These are phyloP conservation scores for Jatropha podagrica DNA, from an alignment of 441 rosid species.

Conservation along the genomic window DNA sequence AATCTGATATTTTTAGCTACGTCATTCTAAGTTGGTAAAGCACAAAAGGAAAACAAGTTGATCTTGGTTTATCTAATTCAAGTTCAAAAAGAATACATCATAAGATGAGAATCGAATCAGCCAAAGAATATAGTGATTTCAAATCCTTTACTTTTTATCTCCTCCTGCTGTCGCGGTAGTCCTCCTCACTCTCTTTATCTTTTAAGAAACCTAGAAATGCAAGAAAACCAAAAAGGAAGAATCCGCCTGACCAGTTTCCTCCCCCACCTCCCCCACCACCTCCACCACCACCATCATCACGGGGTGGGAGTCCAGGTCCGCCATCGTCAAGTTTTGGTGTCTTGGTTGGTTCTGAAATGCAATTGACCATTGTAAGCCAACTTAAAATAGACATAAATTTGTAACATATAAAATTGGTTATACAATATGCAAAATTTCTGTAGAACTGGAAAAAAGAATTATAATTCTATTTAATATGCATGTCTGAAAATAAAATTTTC, in stretches of 20 bases:
- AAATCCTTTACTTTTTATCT: not conserved
- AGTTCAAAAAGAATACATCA: not conserved
- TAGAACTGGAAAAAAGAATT: no score
- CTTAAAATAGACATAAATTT: not conserved
- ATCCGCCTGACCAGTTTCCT: slow-evolving; percentile 83
- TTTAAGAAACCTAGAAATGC: slow-evolving; percentile 77
- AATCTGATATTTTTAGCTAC: not conserved
- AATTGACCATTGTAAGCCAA: slow-evolving; percentile 6
- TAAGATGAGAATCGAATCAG: not conserved
- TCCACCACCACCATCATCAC: slow-evolving; percentile 75
- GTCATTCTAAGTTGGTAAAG: not conserved
- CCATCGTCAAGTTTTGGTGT: slow-evolving; percentile 74
- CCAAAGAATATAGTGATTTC: not conserved
- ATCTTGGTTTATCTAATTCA: slow-evolving; percentile 20
- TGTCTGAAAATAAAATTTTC: not conserved
- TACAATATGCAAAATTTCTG: not conserved
- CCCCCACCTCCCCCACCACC: slow-evolving; percentile 93
- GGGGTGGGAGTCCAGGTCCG: slow-evolving; percentile 76
- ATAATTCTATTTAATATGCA: not conserved
- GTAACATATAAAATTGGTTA: not conserved
- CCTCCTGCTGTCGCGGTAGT: slow-evolving; percentile 18
- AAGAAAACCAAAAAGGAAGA: slow-evolving; percentile 86
- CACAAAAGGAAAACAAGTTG: not conserved
- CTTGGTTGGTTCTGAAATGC: slow-evolving; percentile 25
- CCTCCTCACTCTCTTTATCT: slow-evolving; percentile 63